phyloP scores from a whole-genome alignment of 2,329 filamentous ascomycete species.

The Paecilomyces niveus region DNA sequence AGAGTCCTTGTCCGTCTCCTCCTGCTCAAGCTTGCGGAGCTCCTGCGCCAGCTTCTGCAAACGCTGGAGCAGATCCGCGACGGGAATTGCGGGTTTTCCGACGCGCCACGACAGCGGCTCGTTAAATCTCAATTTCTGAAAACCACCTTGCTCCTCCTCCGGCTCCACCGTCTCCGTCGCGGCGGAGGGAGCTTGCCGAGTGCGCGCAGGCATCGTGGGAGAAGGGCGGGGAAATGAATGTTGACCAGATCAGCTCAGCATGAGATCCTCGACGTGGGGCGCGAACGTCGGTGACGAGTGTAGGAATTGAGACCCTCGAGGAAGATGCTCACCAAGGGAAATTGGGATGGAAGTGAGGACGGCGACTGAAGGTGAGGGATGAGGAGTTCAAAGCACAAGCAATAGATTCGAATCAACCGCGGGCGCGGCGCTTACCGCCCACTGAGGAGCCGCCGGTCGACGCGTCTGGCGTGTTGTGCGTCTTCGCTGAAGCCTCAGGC shows the following conservation, averaged over 20 bases:
- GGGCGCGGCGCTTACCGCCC: slow-evolving; percentile 1
- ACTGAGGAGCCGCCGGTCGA: slow-evolving; percentile 1
- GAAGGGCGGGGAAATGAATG: slow-evolving; percentile 9
- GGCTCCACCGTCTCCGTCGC: slow-evolving; percentile 22
- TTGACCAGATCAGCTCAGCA: slow-evolving; percentile 7
- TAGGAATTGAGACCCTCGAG: not conserved
- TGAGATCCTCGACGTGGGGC: slow-evolving; percentile 3
- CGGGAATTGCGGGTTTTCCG: slow-evolving; percentile 72
- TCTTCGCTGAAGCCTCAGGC: not conserved
- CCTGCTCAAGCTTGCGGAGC: slow-evolving; percentile 78
- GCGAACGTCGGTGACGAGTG: not conserved
- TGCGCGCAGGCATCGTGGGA: slow-evolving; percentile 37
- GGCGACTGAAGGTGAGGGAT: not conserved
- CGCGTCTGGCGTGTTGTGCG: slow-evolving; percentile 9
- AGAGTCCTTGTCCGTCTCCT: slow-evolving; percentile 75
- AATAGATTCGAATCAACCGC: not conserved
- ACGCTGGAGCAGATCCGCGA: slow-evolving; percentile 71
- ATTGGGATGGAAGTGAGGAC: not conserved
- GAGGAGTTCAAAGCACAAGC: not conserved
- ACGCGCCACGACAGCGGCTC: slow-evolving; percentile 86
- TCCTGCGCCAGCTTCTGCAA: slow-evolving; percentile 76
- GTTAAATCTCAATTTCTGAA: slow-evolving; percentile 62
- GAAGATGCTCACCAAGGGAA: not conserved
- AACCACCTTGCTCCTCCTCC: slow-evolving; percentile 24
- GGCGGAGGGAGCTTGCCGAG: slow-evolving; percentile 29